Base-by-base conservation (phyloP, 2,329 filamentous ascomycete genomes). In the Phoma herbarum region DNA sequence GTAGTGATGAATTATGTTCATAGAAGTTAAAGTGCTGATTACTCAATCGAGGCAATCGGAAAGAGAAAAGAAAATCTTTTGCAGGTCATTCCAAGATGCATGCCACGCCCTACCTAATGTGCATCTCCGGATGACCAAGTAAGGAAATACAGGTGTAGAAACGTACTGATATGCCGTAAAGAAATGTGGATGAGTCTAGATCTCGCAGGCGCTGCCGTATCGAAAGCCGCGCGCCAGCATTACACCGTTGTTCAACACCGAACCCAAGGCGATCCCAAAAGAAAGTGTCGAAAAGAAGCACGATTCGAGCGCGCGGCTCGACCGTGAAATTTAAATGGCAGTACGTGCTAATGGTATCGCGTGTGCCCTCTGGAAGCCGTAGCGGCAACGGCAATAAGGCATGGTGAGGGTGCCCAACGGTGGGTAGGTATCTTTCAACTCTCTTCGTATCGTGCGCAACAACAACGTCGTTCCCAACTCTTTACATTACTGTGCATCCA, bases 401-500 rank as follows among this genome's bases (percentile, higher is more conserved):
- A 61, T 61, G 67, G 70, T 67, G 61, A 65, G 61, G 65, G 63
- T 65, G 66, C 62, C 64, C 61, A 67, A 45, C 59, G 58, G 62
- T 62, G 59, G 65, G 58, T 64, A 69, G 64, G 68, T 69, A 69
- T 70, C 63, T 63, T 65, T 59, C 61, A 64, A 61, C 64, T 62
- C 60, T 56, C 59, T 52, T 60, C 35, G 47, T 60, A 56, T 55
- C 52, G 29, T 60, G 47, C 22, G 56, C 52, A 61, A 60, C 52
- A 61, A 60, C 52, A 57, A 59, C 23, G 18, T 57, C 41, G 26
- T 57, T 50, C 46, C 52, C 49, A 49, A 22, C 58, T 41, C 53
- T 47, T 67, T 87, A 95, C 93, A 97, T 96, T 76, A 97, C 85
- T 76, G 91, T 85, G 80, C 93, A 97, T 80, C 86, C 83, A 81